These are phyloP conservation scores for Psilocybe tampanensis DNA, from an alignment of 768 basidiomycete genomes.

Conservation along the genomic window DNA sequence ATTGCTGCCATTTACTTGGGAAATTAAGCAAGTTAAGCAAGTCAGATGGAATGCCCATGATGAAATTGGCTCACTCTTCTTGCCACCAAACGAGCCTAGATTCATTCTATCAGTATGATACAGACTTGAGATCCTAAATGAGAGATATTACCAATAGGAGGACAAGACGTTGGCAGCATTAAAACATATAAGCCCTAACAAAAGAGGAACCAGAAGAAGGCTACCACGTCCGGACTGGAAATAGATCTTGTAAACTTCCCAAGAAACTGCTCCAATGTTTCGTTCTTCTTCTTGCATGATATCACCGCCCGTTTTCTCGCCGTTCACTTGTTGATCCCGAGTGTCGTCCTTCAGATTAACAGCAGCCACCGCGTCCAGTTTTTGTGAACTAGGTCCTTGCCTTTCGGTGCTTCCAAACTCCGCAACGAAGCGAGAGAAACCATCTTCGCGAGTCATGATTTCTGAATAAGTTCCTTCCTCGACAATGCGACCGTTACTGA, in stretches of 20 bases:
- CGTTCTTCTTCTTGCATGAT: slow-evolving; percentile 87
- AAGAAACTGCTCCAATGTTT: slow-evolving; percentile 67
- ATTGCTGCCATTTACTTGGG: slow-evolving; percentile 51
- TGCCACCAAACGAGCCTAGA: slow-evolving; percentile 84
- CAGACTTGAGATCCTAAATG: background rate
- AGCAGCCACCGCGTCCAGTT: slow-evolving; percentile 22
- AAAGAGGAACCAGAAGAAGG: slow-evolving; percentile 56
- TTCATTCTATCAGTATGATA: background rate
- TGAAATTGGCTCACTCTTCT: slow-evolving; percentile 39
- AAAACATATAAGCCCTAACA: slow-evolving; percentile 60
- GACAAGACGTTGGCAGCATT: slow-evolving; percentile 75
- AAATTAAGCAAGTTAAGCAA: slow-evolving; percentile 11
- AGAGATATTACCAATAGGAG: slow-evolving; percentile 60
- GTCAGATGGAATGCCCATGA: background rate
- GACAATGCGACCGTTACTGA: slow-evolving; percentile 75
- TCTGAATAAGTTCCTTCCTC: slow-evolving; percentile 80
- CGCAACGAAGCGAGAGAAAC: slow-evolving; percentile 69
- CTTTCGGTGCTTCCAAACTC: slow-evolving; percentile 53
- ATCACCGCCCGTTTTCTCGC: slow-evolving; percentile 41
- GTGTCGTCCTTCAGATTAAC: slow-evolving; percentile 43
- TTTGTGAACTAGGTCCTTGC: background rate
- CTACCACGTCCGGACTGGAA: slow-evolving; percentile 66
- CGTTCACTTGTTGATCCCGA: slow-evolving; percentile 26
- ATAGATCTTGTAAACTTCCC: slow-evolving; percentile 59
- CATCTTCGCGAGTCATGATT: slow-evolving; percentile 58